phyloP scores from a whole-genome alignment of 768 basidiomycete genomes.

The Boletus subparvulus region DNA sequence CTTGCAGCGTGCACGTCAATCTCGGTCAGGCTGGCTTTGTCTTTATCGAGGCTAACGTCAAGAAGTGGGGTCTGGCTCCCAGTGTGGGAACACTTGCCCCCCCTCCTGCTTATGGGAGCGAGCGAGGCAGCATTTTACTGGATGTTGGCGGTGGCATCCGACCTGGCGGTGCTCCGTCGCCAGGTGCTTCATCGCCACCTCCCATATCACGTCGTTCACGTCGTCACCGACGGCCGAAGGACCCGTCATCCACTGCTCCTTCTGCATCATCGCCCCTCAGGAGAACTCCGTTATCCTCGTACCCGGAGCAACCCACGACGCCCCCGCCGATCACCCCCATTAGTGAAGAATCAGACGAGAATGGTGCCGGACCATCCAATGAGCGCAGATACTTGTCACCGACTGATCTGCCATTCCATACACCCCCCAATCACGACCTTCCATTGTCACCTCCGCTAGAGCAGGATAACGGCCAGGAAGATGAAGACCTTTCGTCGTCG shows the following conservation, averaged over 20 bases:
- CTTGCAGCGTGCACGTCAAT: constrained; percentile 96
- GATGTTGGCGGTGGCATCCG: constrained; percentile 64
- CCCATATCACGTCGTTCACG: constrained; percentile 55
- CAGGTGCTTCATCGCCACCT: constrained; percentile 45
- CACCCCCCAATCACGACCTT: constrained; percentile 47
- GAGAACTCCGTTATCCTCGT: constrained; percentile 43
- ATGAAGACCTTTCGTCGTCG: constrained; percentile 28
- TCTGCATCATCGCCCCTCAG: constrained; percentile 68
- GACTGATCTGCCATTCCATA: constrained; percentile 62
- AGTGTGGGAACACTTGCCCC: constrained; percentile 96
- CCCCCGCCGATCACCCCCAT: constrained; percentile 78
- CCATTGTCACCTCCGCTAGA: constrained; percentile 39
- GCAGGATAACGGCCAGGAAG: constrained; percentile 23
- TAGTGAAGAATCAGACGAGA: constrained; percentile 57
- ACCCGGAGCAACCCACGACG: constrained; percentile 49
- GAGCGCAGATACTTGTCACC: constrained; percentile 57
- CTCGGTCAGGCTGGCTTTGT: constrained; percentile 98
- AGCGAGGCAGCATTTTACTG: constrained; percentile 92
- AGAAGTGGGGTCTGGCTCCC: constrained; percentile 99
- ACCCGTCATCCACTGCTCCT: constrained; percentile 36
- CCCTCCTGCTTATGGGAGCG: constrained; percentile 96
- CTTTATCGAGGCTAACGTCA: constrained; percentile 99
- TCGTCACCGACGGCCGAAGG: constrained; percentile 57
- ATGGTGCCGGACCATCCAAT: constrained; percentile 50
- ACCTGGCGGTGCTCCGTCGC: constrained; percentile 41